A percentile compares a stretch with the other conserved stretches of the same genome.
phyloP scores from a whole-genome alignment of 768 basidiomycete species.

The Goffeauzyma gilvescens region DNA sequence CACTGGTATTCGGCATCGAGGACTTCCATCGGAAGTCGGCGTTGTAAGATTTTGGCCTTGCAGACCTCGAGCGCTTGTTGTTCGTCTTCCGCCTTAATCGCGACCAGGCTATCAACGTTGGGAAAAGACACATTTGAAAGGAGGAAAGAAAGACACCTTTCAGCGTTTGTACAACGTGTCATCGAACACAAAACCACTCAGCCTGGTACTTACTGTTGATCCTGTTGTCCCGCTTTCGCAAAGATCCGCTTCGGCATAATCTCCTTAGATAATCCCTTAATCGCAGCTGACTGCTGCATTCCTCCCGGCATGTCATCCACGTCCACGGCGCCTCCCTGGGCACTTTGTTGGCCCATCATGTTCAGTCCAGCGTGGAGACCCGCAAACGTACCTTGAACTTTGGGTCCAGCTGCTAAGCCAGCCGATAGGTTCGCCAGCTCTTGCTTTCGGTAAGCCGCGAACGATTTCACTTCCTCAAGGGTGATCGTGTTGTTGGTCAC shows the following conservation, averaged over 20 bases:
- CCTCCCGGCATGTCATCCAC: too few relatives aligned
- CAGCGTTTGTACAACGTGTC: too few relatives aligned
- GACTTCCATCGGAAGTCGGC: conserved; percentile 95
- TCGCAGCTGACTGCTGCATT: too few relatives aligned
- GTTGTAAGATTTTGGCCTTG: conserved; percentile 74
- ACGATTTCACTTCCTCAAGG: conserved; percentile 63
- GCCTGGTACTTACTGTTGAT: conserved; percentile 47
- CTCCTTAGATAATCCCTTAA: conserved; percentile 52
- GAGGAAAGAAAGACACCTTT: too few relatives aligned
- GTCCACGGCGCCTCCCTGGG: too few relatives aligned
- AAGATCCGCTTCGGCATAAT: conserved; percentile 95
- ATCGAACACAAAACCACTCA: too few relatives aligned
- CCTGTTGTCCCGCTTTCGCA: conserved; percentile 61
- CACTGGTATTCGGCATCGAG: conserved; percentile 98
- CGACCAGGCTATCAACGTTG: not conserved
- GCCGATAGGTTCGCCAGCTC: conserved; percentile 2
- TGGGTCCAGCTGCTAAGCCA: not conserved
- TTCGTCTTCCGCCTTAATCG: conserved; percentile 65
- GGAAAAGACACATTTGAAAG: too few relatives aligned
- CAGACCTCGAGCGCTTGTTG: conserved; percentile 77
- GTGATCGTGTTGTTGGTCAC: conserved; percentile 82
- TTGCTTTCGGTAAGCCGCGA: conserved; percentile 5
- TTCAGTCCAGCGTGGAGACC: conserved; percentile 10
- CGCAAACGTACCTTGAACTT: not conserved
- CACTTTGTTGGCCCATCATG: conserved; percentile 10